Evolutionary conservation across 225 moss, liverwort and hornwort genomes (phyloP).

Genomic region (Pseudisothecium myosuroides): DNA sequence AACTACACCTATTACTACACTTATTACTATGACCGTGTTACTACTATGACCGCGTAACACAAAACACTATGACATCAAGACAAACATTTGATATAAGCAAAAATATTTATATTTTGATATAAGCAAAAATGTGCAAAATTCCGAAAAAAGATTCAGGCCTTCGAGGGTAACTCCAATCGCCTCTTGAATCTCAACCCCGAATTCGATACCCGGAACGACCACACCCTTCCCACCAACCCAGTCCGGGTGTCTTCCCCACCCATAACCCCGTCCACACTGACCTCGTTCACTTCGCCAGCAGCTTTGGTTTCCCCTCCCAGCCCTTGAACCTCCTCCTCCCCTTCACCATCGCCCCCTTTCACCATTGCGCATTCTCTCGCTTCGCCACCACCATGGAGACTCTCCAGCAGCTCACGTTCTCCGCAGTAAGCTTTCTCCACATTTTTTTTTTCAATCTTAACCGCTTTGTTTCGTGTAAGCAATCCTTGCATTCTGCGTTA

Average conservation of each 20-base stretch:
- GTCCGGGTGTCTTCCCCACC: background rate
- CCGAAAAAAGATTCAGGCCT: background rate
- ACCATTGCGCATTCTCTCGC: background rate
- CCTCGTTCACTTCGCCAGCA: slow-evolving; percentile 2
- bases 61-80: too few species aligned
- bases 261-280: background rate
- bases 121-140: background rate
- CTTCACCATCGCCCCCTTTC: background rate
- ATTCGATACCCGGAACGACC: background rate
- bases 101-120: background rate
- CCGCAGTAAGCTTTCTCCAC: background rate
- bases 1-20: too few species aligned
- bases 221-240: background rate
- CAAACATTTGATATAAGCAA: background rate
- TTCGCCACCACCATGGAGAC: slow-evolving; percentile 7
- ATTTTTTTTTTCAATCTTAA: background rate
- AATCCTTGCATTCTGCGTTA: background rate
- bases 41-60: background rate
- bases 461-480: background rate
- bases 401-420: slow-evolving; percentile 20
- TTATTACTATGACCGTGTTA: background rate
- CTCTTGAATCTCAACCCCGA: too few species aligned
- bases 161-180: too few species aligned
- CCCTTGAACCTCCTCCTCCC: background rate
- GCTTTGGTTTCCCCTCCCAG: slow-evolving; percentile 2